Base-by-base conservation (phyloP, 2,329 filamentous ascomycete species). In the Dactylellina sp. region DNA sequence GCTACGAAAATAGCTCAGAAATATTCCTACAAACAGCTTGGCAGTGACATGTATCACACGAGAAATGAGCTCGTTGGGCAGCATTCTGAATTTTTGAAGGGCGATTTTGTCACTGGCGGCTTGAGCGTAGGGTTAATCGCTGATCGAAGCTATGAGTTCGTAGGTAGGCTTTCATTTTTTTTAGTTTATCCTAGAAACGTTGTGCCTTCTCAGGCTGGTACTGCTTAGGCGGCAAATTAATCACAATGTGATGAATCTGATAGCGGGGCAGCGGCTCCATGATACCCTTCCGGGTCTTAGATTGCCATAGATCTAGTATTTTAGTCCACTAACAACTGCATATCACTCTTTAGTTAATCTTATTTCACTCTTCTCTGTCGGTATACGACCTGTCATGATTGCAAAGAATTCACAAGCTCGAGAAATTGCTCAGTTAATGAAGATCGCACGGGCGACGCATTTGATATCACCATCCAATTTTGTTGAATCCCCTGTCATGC, bases 101-200 rank as follows among this genome's bases (percentile, higher is more conserved):
- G 6, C 7, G 11, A 24, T 2, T 20, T 47, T 7, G 35, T 12
- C 18, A 7, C 3, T 22, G 11, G 5, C 53, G n/a, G 70, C 39
- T 1, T 40, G 18, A 61, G 42, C 25, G 11, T 66, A 7, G 70
- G 70, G 14, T 35, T 74, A 28, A 39, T 74, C 1, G 70, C 70
- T 24, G 70, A 74, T 59, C 53, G 55, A 53, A 74, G 61, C 55
- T 74, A 74, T 62, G 70, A 74, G 70, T 74, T 74, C 65, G 70
- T 74, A 66, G 70, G 70, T 74, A 61, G 70, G 70, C 46, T 74
- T 74, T n/a, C n/a, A n/a, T n/a, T n/a, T n/a, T 61, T 35, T 16
- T 5, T 35, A 12, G 20, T 52, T 49, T 18, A 24, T 42, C 32
- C 25, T 44, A 16, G 28, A 44, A 20, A 18, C 14, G 20, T n/a